Base-by-base conservation (phyloP, 106 monocot genomes). In the Dendrobium huoshanense region DNA sequence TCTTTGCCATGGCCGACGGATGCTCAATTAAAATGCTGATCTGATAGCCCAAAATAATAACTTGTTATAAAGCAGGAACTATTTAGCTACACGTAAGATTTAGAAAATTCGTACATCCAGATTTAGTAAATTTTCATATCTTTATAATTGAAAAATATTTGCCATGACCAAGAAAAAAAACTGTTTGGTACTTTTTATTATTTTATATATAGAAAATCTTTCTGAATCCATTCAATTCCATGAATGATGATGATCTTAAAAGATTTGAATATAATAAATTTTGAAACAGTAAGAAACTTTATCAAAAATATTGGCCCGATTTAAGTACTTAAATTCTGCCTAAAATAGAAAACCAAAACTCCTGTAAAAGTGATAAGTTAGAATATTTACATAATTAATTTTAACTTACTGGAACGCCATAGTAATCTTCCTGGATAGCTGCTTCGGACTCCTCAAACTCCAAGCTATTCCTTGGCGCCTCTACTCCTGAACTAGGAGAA, bases 391-490 rank as follows among this genome's bases (percentile, higher is more conserved):
- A 51, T 51, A 15, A 51, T 51, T 51, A 13, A 16, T 7, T 11
- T 11, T 16, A 64, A 84, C 81, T 75, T 79, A 92, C 87, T 40
- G 83, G 85, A 64, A 92, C 61, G 20, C 84, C 84, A 31, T 75
- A 82, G 59, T 83, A 87, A 61, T 84, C 86, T 9, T 86, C 84
- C 25, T 33, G 51, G 0, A 83, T 37, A 42, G 10, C 81, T 29
- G 79, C 41, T 15, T 40, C 75, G 11, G 41, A 54, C 29, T 89
- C 86, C 43, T 87, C 82, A 41, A 81, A 67, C 80, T 92, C 92
- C 16, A 90, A 81, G 83, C 92, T 92, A 37, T 92, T 92, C 72
- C 92, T 90, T 7, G 92, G 92, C 65, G 92, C 92, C 58, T 92
- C 90, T 31, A 90, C 2, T 5, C 92, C 92, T 89, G 42, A 77